Evolutionary conservation across 345 rosid species (phyloP).

Genomic region (Populus tremula): DNA sequence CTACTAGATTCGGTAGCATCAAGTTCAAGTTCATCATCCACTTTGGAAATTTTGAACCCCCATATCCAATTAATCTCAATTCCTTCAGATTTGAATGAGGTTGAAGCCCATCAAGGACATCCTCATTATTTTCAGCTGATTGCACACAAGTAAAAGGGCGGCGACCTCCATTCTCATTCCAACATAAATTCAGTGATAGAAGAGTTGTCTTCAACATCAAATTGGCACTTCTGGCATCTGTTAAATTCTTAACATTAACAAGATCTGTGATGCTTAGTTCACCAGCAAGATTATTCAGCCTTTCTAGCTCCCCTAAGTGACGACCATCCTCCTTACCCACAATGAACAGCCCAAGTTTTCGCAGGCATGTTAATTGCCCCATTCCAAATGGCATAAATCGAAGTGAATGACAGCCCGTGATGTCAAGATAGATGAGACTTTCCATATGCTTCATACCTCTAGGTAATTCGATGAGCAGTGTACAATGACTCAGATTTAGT

Average conservation of each 20-base stretch:
- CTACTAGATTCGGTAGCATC: not conserved
- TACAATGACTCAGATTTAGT: not conserved
- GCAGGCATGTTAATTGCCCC: constrained; percentile 6
- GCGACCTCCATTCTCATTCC: not conserved
- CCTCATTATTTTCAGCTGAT: not conserved
- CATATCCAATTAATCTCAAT: not conserved
- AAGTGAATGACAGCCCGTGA: accelerated
- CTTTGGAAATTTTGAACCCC: not conserved
- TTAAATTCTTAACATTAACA: not conserved
- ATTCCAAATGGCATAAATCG: constrained; percentile 3
- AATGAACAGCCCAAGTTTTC: constrained; percentile 12
- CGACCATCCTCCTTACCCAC: constrained; percentile 8
- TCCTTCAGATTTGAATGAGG: constrained; percentile 1
- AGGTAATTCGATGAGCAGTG: accelerated
- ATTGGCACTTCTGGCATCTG: constrained; percentile 19
- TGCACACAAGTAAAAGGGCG: too few relatives aligned
- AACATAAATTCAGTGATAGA: not conserved
- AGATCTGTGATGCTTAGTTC: constrained; percentile 3
- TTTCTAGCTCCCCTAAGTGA: not conserved
- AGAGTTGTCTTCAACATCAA: constrained; percentile 14
- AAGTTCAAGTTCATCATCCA: not conserved
- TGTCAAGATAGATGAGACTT: constrained; percentile 3
- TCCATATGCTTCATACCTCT: not conserved
- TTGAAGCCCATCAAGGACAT: not conserved
- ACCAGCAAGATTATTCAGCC: constrained; percentile 1